Evolutionary conservation across 2,329 filamentous ascomycete genomes (phyloP).

Genomic region (Cladophialophora bantiana): DNA sequence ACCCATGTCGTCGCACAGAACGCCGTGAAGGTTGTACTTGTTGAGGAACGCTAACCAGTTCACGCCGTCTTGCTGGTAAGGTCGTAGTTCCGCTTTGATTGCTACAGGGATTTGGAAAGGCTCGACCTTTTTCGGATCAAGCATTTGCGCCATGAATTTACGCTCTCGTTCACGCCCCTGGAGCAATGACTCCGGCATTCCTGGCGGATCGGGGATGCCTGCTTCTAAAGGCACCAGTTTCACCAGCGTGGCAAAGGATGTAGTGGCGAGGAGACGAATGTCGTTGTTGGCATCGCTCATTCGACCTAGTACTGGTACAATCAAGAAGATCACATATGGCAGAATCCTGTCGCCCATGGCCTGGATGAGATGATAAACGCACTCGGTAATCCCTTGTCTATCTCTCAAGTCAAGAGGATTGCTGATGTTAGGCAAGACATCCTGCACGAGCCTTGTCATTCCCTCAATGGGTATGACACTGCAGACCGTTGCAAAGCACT

Average conservation of each 20-base stretch:
- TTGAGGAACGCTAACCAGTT: slow-evolving; percentile 99
- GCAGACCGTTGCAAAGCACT: slow-evolving; percentile 96
- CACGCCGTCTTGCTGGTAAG: slow-evolving; percentile 97
- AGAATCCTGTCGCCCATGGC: slow-evolving; percentile 97
- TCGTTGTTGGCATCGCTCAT: slow-evolving; percentile 99
- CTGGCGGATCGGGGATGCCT: slow-evolving; percentile 94
- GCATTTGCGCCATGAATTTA: slow-evolving; percentile 94
- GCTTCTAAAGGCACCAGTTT: slow-evolving; percentile 97
- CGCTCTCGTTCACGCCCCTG: slow-evolving; percentile 91
- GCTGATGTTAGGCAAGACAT: slow-evolving; percentile 88
- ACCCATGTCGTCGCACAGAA: slow-evolving; percentile 99
- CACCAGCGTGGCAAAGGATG: slow-evolving; percentile 94
- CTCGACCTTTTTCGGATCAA: slow-evolving; percentile 97
- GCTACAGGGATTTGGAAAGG: slow-evolving; percentile 91
- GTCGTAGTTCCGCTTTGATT: slow-evolving; percentile 94
- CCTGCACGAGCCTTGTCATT: slow-evolving; percentile 94
- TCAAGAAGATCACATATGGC: slow-evolving; percentile 98
- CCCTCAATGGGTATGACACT: slow-evolving; percentile 94
- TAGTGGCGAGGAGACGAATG: slow-evolving; percentile 90
- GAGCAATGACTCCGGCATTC: slow-evolving; percentile 84
- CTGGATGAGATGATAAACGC: slow-evolving; percentile 94
- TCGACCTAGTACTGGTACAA: slow-evolving; percentile 92
- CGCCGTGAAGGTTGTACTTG: slow-evolving; percentile 95
- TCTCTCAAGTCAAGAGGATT: slow-evolving; percentile 87
- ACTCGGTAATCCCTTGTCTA: slow-evolving; percentile 92